phyloP scores from a whole-genome alignment of 1,139 yeast genomes.

The Suhomyces wounanorum region DNA sequence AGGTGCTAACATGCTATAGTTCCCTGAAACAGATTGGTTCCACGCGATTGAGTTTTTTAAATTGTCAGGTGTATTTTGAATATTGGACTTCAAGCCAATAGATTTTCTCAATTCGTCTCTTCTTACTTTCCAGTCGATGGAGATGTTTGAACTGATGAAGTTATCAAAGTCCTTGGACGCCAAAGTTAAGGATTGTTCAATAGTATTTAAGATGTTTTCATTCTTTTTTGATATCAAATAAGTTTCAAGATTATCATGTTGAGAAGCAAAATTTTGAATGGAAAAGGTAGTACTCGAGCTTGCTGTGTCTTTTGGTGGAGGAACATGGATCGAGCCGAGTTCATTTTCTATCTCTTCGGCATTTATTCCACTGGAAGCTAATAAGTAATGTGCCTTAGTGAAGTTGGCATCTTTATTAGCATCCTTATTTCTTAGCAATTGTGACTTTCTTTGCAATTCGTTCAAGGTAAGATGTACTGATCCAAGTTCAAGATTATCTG shows the following conservation, averaged over 20 bases:
- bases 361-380: conserved; percentile 88
- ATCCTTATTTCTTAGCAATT: conserved; percentile 53
- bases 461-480: conserved; percentile 72
- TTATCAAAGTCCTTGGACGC: conserved; percentile 85
- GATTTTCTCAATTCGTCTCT: conserved; percentile 71
- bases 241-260: conserved; percentile 43
- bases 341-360: conserved; percentile 85
- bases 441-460: conserved; percentile 75
- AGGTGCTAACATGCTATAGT: conserved; percentile 39
- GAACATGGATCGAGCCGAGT: conserved; percentile 41
- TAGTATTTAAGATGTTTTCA: conserved; percentile 78
- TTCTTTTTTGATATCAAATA: conserved; percentile 72
- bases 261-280: not conserved
- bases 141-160: conserved; percentile 69
- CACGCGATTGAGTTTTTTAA: conserved; percentile 33
- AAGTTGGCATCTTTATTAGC: conserved; percentile 45
- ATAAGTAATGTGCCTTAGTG: conserved; percentile 86
- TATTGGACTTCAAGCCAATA: conserved; percentile 45
- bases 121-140: conserved; percentile 82
- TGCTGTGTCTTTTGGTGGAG: conserved; percentile 21
- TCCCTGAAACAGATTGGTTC: conserved; percentile 40
- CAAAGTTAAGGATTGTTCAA: conserved; percentile 73
- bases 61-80: conserved; percentile 16
- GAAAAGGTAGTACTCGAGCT: conserved; percentile 14
- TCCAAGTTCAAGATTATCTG: conserved; percentile 62